Evolutionary conservation across 2,329 filamentous ascomycete species (phyloP).

Genomic region (Berkeleyomyces basicola): DNA sequence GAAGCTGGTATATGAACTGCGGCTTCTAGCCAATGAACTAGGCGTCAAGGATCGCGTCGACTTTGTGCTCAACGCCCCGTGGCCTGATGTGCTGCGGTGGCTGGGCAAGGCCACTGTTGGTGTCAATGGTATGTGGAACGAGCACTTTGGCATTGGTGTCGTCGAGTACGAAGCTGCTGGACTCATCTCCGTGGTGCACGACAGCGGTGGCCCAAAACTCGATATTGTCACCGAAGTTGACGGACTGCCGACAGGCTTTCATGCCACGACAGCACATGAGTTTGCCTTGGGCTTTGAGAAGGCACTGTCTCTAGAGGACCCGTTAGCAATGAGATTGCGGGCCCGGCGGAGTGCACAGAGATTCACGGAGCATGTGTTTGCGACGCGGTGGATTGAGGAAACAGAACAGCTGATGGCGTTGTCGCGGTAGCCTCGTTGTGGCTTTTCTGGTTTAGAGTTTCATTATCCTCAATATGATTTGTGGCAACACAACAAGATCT

Average conservation of each 20-base stretch:
- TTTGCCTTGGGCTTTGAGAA: conserved; percentile 69
- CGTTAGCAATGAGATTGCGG: conserved; percentile 54
- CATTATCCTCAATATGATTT: conserved; percentile 1
- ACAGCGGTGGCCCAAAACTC: conserved; percentile 80
- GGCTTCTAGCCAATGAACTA: conserved; percentile 73
- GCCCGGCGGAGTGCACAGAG: conserved; percentile 64
- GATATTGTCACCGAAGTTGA: conserved; percentile 80
- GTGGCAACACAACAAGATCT: background rate
- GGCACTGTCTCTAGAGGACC: conserved; percentile 56
- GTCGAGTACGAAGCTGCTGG: conserved; percentile 97
- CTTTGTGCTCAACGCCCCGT: conserved; percentile 80
- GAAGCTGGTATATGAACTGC: conserved; percentile 72
- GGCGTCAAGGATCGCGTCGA: conserved; percentile 68
- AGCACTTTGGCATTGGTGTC: conserved; percentile 96
- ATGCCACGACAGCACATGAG: conserved; percentile 59
- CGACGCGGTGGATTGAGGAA: conserved; percentile 57
- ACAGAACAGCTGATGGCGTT: conserved; percentile 52
- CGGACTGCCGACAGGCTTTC: conserved; percentile 67
- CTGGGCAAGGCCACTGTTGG: conserved; percentile 63
- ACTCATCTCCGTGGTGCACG: conserved; percentile 79
- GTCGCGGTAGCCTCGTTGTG: conserved; percentile 16
- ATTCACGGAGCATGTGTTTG: conserved; percentile 81
- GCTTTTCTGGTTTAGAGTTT: background rate
- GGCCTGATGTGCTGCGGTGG: conserved; percentile 72
- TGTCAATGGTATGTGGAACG: conserved; percentile 98